A percentile compares a stretch with the other conserved stretches of the same genome.
These are phyloP conservation scores for Colletotrichum paranaense DNA, from an alignment of 2,329 filamentous ascomycete species.

Conservation along the genomic window DNA sequence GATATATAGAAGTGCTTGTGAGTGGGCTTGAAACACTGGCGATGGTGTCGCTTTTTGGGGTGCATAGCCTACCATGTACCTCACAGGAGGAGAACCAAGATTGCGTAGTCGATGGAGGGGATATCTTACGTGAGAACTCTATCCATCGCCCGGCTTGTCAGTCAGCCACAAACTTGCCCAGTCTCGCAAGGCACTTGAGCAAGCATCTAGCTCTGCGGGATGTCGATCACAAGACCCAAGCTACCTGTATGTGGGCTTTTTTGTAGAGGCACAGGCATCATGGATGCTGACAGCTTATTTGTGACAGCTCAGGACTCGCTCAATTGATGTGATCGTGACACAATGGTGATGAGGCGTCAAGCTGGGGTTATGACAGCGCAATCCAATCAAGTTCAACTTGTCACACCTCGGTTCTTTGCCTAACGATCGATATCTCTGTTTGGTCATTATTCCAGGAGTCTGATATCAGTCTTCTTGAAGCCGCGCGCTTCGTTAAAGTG, in stretches of 20 bases:
- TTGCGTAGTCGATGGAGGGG: background rate
- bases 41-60: background rate
- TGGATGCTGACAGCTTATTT: background rate
- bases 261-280: background rate
- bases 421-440: background rate
- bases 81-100: conserved; percentile 1
- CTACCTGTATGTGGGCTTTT: background rate
- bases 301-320: background rate
- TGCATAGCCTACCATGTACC: conserved; percentile 1
- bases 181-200: too few species aligned
- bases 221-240: background rate
- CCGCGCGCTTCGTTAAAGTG: too few species aligned
- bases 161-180: background rate
- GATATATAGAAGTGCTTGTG: too few species aligned
- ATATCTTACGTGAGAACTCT: conserved; percentile 23
- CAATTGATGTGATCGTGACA: background rate
- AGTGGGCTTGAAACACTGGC: background rate
- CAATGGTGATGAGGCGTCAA: background rate
- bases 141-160: background rate
- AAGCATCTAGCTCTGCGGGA: background rate
- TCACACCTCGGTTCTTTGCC: background rate
- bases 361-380: too few species aligned
- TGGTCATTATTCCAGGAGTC: too few species aligned
- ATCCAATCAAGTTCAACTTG: background rate
- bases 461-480: too few species aligned